These are phyloP conservation scores for Trametes coccinea DNA, from an alignment of 768 basidiomycete genomes.

Conservation along the genomic window DNA sequence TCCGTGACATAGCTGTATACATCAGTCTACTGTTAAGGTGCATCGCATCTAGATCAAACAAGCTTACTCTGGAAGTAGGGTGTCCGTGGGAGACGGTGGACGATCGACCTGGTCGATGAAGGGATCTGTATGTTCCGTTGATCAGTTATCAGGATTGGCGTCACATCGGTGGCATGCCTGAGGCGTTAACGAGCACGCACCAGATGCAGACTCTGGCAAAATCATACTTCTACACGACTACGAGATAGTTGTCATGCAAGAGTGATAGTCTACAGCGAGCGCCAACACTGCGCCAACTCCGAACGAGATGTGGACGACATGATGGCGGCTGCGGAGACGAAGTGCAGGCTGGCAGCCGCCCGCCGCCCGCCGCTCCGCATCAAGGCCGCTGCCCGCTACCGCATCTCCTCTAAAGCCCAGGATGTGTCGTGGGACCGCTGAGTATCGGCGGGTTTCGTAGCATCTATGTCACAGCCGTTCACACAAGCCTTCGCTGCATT, in stretches of 20 bases:
- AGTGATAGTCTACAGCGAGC: neutral
- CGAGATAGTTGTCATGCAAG: too few relatives aligned
- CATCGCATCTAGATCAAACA: too few relatives aligned
- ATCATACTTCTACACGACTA: neutral
- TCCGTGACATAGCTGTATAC: conserved; percentile 7
- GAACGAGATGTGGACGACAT: neutral
- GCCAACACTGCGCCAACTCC: neutral
- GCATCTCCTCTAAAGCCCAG: too few relatives aligned
- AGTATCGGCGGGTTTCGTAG: too few relatives aligned
- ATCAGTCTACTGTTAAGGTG: neutral
- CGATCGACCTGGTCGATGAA: conserved; percentile 12
- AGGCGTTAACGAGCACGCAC: neutral
- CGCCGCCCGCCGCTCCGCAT: neutral
- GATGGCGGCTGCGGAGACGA: neutral
- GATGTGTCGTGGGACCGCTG: too few relatives aligned
- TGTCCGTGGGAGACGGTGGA: conserved; percentile 14
- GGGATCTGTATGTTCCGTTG: conserved; percentile 6
- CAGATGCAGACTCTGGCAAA: neutral
- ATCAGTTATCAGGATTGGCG: neutral
- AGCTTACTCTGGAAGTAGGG: conserved; percentile 14
- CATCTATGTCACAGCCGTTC: too few relatives aligned
- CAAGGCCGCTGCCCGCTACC: too few relatives aligned
- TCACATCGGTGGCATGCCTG: neutral
- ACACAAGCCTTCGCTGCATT: too few relatives aligned
- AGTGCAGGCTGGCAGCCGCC: neutral